phyloP scores from a whole-genome alignment of 352 stramenopile species.

The Poterioochromonas sp. region DNA sequence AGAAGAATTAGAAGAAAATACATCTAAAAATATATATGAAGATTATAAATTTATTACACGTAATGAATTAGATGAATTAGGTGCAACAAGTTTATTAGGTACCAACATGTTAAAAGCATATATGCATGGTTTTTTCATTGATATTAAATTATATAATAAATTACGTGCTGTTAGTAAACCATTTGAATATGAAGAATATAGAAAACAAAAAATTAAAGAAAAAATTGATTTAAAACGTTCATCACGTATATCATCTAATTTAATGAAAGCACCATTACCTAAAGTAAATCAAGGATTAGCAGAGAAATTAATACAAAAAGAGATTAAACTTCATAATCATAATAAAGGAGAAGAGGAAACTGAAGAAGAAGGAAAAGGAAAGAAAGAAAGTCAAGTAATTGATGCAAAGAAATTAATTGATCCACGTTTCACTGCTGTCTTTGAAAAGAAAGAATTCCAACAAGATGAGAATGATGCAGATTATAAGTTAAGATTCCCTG shows the following conservation, averaged over 20 bases:
- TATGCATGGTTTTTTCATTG: slow-evolving; percentile 99
- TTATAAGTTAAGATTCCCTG: slow-evolving; percentile 86
- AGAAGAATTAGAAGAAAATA: slow-evolving; percentile 90
- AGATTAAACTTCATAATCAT: no score
- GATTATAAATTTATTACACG: slow-evolving; percentile 98
- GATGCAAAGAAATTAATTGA: slow-evolving; percentile 74
- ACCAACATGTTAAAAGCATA: slow-evolving; percentile 90
- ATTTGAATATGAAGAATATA: slow-evolving; percentile 94
- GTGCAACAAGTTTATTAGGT: slow-evolving; percentile 91
- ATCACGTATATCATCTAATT: slow-evolving; percentile 78
- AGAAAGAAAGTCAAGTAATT: slow-evolving; percentile 40
- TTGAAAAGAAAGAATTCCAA: slow-evolving; percentile 91
- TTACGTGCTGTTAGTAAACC: slow-evolving; percentile 89
- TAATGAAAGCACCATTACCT: slow-evolving; percentile 59
- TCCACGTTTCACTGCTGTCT: slow-evolving; percentile 92
- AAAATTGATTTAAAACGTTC: slow-evolving; percentile 72
- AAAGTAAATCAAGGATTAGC: slow-evolving; percentile 77
- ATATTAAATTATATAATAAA: slow-evolving; percentile 91
- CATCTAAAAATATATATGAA: slow-evolving; percentile 85
- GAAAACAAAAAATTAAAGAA: slow-evolving; percentile 89
- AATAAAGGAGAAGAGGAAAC: slow-evolving; percentile 47
- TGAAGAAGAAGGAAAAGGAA: slow-evolving; percentile 43
- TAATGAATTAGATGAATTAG: slow-evolving; percentile 85
- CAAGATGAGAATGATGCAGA: slow-evolving; percentile 91
- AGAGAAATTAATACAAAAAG: slow-evolving; percentile 69